Base-by-base conservation (phyloP, 2,329 filamentous ascomycete species). In the Didymosphaeria variabile region DNA sequence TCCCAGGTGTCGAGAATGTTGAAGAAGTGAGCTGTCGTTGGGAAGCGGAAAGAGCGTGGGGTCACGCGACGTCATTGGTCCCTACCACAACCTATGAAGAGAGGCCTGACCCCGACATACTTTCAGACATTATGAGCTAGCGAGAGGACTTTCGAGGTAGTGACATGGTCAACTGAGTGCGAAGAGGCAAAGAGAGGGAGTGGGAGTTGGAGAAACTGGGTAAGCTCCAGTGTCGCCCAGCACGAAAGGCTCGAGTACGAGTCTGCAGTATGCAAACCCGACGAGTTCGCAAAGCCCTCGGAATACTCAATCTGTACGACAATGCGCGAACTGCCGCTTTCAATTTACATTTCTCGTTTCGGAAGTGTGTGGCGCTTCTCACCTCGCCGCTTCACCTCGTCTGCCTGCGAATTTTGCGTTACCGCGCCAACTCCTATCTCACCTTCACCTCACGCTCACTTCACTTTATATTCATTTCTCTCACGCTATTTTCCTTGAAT, bases 391-490 rank as follows among this genome's bases (percentile, higher is more conserved):
- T 45, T 55, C 26, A 32, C 17, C 36, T 54, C 17, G 26, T 26
- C 5, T 19, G 52, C 19, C 38, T 1, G 38, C 17, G n/a, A 23
- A 26, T 26, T 21, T 32, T 15, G n/a, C 23, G 23, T 55, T 55
- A 29, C 26, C 38, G 38, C 17, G 10, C 19, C 23, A n/a, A 45
- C 6, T 3, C n/a, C 7, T 45, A 19, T 45, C 38, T 55, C 38
- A 55, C 38, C 38, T 55, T 55, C 13, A 55, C 52, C 26, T 0
- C 31, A 52, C 49, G 51, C 51, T 32, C 12, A 26, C 8, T 32
- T 10, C 23, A 13, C 23, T 44, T 17, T 3, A 45, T 26, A 29
- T 53, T 8, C 19, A 23, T 10, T 10, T 31, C 8, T 13, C 1
- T 47, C 15, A 47, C 45, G 1, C 23, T 47, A 17, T 3, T 47